These are phyloP conservation scores for Primulina huaijiensis DNA, from an alignment of 257 asterid species.

Conservation along the genomic window DNA sequence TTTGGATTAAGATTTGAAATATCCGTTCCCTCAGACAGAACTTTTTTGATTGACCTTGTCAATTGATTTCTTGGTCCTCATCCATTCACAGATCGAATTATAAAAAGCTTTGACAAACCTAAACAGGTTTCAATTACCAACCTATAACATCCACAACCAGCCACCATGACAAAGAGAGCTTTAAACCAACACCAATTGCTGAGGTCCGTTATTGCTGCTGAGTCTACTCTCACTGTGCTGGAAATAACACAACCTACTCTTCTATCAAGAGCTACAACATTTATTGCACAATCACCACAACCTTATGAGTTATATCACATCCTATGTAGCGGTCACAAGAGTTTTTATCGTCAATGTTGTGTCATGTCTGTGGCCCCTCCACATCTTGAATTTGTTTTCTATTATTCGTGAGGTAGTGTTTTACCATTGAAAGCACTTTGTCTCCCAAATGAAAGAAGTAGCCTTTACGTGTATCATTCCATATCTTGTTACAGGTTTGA, in stretches of 20 bases:
- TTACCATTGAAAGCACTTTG: background rate
- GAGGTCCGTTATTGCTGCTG: background rate
- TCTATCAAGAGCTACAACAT: background rate
- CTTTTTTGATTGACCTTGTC: background rate
- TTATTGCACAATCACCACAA: background rate
- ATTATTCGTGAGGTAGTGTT: background rate
- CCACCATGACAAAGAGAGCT: too few relatives aligned
- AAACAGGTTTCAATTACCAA: background rate
- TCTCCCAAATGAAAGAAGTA: background rate
- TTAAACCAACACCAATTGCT: background rate
- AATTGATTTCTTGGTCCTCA: background rate
- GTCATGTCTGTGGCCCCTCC: background rate
- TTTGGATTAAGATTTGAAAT: background rate
- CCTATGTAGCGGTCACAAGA: background rate
- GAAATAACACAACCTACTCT: background rate
- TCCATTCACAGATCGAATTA: background rate
- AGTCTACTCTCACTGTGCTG: background rate
- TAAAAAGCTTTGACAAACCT: background rate
- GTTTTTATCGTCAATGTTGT: background rate
- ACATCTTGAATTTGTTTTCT: background rate
- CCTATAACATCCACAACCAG: background rate
- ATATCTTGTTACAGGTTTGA: constrained; percentile 60
- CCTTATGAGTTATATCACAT: background rate
- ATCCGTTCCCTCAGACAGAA: background rate
- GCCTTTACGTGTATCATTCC: background rate